These are phyloP conservation scores for Sphenostylis stenocarpa DNA, from an alignment of 306 rosid species.

Conservation along the genomic window DNA sequence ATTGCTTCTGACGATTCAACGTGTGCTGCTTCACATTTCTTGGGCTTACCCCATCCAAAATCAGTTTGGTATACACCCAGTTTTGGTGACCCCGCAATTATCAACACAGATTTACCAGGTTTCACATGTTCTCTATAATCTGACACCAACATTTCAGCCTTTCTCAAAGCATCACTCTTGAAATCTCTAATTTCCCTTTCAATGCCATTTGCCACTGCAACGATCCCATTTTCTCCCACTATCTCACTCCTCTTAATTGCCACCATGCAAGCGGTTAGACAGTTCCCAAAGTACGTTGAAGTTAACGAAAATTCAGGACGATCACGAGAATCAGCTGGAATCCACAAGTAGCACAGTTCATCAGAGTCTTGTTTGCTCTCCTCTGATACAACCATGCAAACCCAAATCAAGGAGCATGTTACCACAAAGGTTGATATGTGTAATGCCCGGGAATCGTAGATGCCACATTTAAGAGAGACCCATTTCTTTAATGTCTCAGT, in stretches of 20 bases:
- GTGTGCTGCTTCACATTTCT: slow-evolving; percentile 19
- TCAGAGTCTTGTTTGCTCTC: background rate
- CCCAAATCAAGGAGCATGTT: slow-evolving; percentile 30
- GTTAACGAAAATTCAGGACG: slow-evolving; percentile 25
- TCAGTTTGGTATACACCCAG: slow-evolving; percentile 33
- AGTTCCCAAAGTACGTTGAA: slow-evolving; percentile 42
- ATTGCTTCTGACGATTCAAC: slow-evolving; percentile 24
- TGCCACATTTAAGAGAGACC: background rate
- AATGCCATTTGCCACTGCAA: slow-evolving; percentile 30
- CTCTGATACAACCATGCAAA: slow-evolving; percentile 11
- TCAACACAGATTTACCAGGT: background rate
- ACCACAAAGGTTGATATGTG: slow-evolving; percentile 21
- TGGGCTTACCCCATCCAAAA: slow-evolving; percentile 51
- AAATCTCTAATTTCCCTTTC: slow-evolving; percentile 22
- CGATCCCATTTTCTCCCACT: slow-evolving; percentile 33
- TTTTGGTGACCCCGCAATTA: slow-evolving; percentile 38
- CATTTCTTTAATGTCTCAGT: background rate
- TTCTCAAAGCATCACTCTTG: slow-evolving; percentile 9
- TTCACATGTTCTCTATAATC: background rate
- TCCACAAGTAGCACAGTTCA: background rate
- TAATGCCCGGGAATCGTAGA: background rate
- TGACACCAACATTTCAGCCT: slow-evolving; percentile 31
- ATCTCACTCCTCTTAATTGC: slow-evolving; percentile 25
- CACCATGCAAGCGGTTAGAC: background rate
- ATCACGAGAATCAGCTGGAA: slow-evolving; percentile 43